Conservation (phyloP, 371 early-diverging fungal species). For the Basidiobolus meristosporus region DNA sequence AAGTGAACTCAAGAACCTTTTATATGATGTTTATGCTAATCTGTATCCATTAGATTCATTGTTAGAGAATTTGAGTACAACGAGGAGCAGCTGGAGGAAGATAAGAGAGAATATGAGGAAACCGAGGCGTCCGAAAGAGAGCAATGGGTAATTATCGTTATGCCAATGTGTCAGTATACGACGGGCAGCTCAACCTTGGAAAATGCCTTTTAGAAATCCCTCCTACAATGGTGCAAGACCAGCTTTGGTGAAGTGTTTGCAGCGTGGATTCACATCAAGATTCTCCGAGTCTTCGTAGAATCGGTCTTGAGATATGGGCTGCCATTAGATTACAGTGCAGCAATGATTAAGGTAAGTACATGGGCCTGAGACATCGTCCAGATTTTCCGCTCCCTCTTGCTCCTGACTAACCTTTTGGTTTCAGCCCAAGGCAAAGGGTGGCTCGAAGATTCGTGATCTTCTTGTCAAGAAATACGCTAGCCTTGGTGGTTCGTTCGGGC, state of each 20-base stretch:
- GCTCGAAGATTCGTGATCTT: no score
- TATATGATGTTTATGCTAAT: not conserved
- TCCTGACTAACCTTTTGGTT: no score
- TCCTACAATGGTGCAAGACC: slow-evolving; percentile 31
- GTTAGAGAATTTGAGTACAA: slow-evolving; percentile 88
- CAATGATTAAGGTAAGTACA: slow-evolving; percentile 56
- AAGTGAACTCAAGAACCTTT: slow-evolving; percentile 1
- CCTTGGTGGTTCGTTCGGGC: no score
- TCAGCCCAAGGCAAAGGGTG: no score
- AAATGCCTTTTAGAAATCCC: not conserved
- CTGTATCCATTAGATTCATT: slow-evolving; percentile 36
- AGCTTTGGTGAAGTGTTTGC: slow-evolving; percentile 86
- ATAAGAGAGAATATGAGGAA: slow-evolving; percentile 53
- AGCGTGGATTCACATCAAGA: slow-evolving; percentile 88
- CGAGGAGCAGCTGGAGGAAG: slow-evolving; percentile 48
- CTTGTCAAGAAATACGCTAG: no score
- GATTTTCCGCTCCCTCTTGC: no score
- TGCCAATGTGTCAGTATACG: not conserved
- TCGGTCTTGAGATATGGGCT: slow-evolving; percentile 90
- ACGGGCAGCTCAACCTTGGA: not conserved
- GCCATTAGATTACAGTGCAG: slow-evolving; percentile 83
- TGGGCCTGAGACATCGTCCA: no score
- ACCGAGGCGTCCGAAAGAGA: slow-evolving; percentile 57
- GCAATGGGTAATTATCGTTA: slow-evolving; percentile 24
- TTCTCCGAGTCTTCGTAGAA: slow-evolving; percentile 84